A percentile compares a stretch with the other conserved stretches of the same genome.
Evolutionary conservation across 202 grass and related monocot genomes (phyloP).

Genomic region (Digitaria exilis): DNA sequence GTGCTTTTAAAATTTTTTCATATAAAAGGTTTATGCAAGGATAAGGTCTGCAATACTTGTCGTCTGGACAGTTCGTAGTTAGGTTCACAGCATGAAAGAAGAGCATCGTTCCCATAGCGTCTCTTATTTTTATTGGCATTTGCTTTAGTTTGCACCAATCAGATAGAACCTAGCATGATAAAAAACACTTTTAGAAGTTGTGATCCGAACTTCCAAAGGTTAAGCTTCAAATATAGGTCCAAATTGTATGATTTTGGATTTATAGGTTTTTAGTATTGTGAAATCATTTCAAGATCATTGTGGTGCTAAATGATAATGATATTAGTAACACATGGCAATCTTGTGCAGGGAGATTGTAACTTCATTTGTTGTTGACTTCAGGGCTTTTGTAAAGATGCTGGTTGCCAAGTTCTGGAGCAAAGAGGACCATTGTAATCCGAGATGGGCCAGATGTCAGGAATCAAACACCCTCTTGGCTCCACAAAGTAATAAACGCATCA

Average conservation of each 20-base stretch:
- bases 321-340: slow-evolving; percentile 40
- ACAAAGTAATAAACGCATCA: slow-evolving; percentile 70
- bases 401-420: slow-evolving; percentile 68
- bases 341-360: slow-evolving; percentile 89
- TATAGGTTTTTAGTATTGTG: slow-evolving; percentile 16
- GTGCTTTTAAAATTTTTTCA: neutral
- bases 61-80: neutral
- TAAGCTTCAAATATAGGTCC: neutral
- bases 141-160: slow-evolving; percentile 11
- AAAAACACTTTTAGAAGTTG: neutral
- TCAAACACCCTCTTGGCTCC: slow-evolving; percentile 55
- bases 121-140: neutral
- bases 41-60: neutral
- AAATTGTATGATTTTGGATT: slow-evolving; percentile 3
- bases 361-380: slow-evolving; percentile 89
- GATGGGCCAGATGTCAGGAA: slow-evolving; percentile 83
- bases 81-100: neutral
- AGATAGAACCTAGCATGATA: neutral
- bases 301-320: neutral
- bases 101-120: neutral
- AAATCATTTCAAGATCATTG: slow-evolving; percentile 12
- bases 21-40: neutral
- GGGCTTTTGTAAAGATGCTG: slow-evolving; percentile 84
- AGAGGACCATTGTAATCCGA: slow-evolving; percentile 53
- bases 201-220: neutral